phyloP scores from a whole-genome alignment of 306 rosid genomes.

The Cercis canadensis region DNA sequence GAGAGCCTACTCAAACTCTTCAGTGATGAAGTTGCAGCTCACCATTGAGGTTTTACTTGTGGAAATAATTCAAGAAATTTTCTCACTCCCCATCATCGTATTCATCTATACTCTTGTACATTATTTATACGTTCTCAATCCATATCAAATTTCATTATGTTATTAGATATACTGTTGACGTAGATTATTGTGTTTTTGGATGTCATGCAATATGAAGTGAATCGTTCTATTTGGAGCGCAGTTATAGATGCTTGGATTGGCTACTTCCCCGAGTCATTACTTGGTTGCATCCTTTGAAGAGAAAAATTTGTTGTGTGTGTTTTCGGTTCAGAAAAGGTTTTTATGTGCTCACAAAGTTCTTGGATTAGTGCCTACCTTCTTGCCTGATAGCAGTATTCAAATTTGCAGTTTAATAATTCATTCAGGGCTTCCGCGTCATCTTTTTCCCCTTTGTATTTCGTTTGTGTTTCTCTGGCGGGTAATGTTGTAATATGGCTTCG shows the following conservation, averaged over 20 bases:
- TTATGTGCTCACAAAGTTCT: no score
- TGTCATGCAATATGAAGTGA: slow-evolving; percentile 1
- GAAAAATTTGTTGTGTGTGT: no score
- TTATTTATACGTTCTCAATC: slow-evolving; percentile 25
- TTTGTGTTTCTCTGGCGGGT: no score
- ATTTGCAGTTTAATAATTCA: no score
- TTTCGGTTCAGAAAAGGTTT: no score
- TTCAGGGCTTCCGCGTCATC: no score
- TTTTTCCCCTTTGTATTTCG: no score
- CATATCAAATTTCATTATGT: slow-evolving; percentile 4
- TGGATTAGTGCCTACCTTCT: no score
- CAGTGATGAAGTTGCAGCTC: slow-evolving; percentile 66
- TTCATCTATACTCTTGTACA: slow-evolving; percentile 34
- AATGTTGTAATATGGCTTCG: no score
- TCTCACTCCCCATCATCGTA: neutral
- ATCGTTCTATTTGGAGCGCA: slow-evolving; percentile 21
- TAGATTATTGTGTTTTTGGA: slow-evolving; percentile 14
- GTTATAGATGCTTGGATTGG: neutral
- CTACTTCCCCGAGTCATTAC: no score
- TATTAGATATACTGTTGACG: slow-evolving; percentile 22
- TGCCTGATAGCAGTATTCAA: no score
- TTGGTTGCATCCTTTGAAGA: no score
- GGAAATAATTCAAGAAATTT: slow-evolving; percentile 4
- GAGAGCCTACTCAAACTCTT: slow-evolving; percentile 45
- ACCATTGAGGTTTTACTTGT: slow-evolving; percentile 46